phyloP scores from a whole-genome alignment of 768 basidiomycete genomes.

The Boletus sp. region DNA sequence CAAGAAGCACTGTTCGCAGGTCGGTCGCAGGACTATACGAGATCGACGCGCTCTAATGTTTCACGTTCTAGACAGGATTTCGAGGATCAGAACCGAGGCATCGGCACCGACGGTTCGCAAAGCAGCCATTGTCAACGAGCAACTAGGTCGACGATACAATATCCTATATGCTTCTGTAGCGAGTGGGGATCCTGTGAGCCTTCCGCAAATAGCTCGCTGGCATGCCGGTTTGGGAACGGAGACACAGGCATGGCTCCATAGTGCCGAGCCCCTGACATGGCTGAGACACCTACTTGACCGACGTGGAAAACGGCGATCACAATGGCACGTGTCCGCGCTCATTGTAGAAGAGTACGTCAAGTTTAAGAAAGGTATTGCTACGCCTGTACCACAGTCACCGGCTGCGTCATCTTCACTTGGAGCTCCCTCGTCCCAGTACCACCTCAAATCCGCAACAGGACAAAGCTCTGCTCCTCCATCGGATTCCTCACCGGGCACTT shows the following conservation, averaged over 20 bases:
- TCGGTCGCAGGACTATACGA: slow-evolving; percentile 26
- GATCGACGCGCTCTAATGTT: background rate
- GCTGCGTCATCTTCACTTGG: slow-evolving; percentile 15
- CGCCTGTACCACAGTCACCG: slow-evolving; percentile 12
- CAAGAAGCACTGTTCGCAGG: slow-evolving; percentile 59
- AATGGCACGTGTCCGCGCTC: slow-evolving; percentile 66
- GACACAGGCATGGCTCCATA: slow-evolving; percentile 53
- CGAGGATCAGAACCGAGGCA: slow-evolving; percentile 46
- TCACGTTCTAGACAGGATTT: slow-evolving; percentile 49
- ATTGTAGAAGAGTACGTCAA: slow-evolving; percentile 65
- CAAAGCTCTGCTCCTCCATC: slow-evolving; percentile 34
- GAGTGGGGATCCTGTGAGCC: slow-evolving; percentile 37
- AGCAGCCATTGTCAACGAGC: slow-evolving; percentile 60
- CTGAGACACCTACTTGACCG: slow-evolving; percentile 60
- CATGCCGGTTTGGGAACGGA: slow-evolving; percentile 46
- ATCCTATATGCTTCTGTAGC: slow-evolving; percentile 44
- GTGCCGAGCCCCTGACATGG: slow-evolving; percentile 71
- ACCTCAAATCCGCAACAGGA: slow-evolving; percentile 12
- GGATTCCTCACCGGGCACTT: slow-evolving; percentile 38
- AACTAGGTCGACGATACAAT: slow-evolving; percentile 62
- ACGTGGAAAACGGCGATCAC: slow-evolving; percentile 40
- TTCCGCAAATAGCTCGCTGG: slow-evolving; percentile 57
- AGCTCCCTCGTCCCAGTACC: slow-evolving; percentile 7
- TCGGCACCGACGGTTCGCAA: slow-evolving; percentile 58
- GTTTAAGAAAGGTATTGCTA: slow-evolving; percentile 32